Percentiles rank a stretch among this genome's conserved stretches.
Conservation (phyloP, 2,329 filamentous ascomycete species). For the Blumeria graminis region DNA sequence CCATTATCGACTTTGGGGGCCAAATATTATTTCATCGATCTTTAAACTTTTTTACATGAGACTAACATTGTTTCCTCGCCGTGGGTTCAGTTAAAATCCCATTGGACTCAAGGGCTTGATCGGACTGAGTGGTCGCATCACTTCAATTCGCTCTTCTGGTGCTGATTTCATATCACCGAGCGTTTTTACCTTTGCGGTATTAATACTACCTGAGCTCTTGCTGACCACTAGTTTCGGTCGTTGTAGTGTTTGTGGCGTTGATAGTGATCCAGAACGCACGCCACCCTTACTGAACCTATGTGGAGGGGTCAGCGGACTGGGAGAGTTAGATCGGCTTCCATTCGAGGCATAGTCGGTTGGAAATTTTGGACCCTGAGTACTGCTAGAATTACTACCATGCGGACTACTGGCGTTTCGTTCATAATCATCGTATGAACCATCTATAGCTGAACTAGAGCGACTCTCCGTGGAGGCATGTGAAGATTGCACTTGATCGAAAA, state of each 20-base stretch:
- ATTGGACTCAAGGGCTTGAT: constrained; percentile 42
- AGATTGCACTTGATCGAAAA: constrained; percentile 27
- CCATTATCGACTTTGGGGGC: not conserved
- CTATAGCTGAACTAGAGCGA: constrained; percentile 13
- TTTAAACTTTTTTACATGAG: not conserved
- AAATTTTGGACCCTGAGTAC: not conserved
- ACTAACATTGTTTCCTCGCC: not conserved
- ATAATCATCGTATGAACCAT: constrained; percentile 8
- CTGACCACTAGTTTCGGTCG: constrained; percentile 2
- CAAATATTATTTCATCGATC: not conserved
- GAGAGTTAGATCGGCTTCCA: not conserved
- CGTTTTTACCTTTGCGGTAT: not conserved
- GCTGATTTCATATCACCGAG: not conserved
- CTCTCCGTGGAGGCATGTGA: constrained; percentile 15
- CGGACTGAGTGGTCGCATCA: constrained; percentile 28
- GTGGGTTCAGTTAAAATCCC: constrained; percentile 19
- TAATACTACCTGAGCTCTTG: not conserved
- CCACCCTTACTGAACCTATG: not conserved
- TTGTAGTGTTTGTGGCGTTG: not conserved
- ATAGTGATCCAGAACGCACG: not conserved
- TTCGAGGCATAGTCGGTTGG: not conserved
- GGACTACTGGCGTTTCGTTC: constrained; percentile 39
- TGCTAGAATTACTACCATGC: constrained; percentile 31
- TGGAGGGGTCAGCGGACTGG: not conserved
- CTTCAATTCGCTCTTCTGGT: not conserved